A percentile compares a stretch with the other conserved stretches of the same genome.
phyloP scores from a whole-genome alignment of 345 rosid species.

The Jatropha curcas region DNA sequence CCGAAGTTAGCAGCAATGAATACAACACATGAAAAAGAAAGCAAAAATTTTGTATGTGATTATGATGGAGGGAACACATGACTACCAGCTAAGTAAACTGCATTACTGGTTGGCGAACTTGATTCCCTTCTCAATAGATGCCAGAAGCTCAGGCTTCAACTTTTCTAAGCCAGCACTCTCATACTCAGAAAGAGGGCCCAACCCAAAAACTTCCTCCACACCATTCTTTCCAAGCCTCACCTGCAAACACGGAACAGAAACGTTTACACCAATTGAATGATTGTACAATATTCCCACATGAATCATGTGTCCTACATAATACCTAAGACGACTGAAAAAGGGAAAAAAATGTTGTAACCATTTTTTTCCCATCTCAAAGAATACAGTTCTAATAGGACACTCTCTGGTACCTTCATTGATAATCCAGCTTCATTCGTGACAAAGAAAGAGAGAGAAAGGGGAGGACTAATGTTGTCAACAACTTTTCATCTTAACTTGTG shows the following conservation, averaged over 20 bases:
- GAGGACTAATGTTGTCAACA: too few relatives aligned
- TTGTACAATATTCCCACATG: background rate
- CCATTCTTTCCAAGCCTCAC: conserved; percentile 83
- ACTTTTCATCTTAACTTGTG: too few relatives aligned
- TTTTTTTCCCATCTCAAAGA: too few relatives aligned
- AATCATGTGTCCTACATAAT: too few relatives aligned
- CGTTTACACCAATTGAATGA: background rate
- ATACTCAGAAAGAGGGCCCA: conserved; percentile 73
- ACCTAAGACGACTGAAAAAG: too few relatives aligned
- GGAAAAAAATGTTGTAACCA: too few relatives aligned
- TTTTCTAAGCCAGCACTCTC: conserved; percentile 69
- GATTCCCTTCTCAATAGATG: conserved; percentile 80
- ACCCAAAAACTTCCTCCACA: conserved; percentile 68
- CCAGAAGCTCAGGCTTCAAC: conserved; percentile 64
- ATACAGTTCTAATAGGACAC: too few relatives aligned
- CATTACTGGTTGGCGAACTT: conserved; percentile 50
- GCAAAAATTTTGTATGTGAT: conserved; percentile 19
- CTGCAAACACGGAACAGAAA: conserved; percentile 30
- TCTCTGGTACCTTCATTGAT: too few relatives aligned
- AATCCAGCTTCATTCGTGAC: too few relatives aligned
- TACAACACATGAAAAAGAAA: conserved; percentile 21
- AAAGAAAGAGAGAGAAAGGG: too few relatives aligned
- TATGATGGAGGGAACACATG: background rate
- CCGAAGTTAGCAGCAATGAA: conserved; percentile 11
- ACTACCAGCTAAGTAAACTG: background rate